Conservation (phyloP, 495 filamentous ascomycete genomes). For the Trichoderma virens region DNA sequence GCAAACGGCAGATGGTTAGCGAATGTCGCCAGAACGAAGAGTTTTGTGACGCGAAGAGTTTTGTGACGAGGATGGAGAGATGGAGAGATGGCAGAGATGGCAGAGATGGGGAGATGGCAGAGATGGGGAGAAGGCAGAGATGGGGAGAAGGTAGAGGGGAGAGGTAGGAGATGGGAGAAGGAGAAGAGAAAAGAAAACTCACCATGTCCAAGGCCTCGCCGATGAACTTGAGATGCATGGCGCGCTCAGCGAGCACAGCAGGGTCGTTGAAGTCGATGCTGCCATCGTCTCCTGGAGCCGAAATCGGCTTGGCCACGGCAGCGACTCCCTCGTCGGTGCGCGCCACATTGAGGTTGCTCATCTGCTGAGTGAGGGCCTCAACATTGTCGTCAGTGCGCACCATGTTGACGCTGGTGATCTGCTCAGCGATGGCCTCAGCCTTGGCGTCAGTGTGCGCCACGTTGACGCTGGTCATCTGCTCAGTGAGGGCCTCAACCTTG, state of each 20-base stretch:
- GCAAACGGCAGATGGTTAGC: too few species aligned
- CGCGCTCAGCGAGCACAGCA: background rate
- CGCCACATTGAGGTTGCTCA: background rate
- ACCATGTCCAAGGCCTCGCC: slow-evolving; percentile 63
- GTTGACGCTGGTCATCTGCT: background rate
- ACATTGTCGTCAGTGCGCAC: too few species aligned
- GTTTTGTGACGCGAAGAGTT: too few species aligned
- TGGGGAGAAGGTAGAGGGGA: background rate
- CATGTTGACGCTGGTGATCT: background rate
- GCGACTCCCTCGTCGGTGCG: background rate
- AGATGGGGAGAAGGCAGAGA: background rate
- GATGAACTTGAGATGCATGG: slow-evolving; percentile 47
- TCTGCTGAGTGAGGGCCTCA: background rate
- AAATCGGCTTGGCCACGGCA: background rate
- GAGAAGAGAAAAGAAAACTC: slow-evolving; percentile 15
- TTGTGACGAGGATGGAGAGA: too few species aligned
- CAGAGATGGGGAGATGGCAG: too few species aligned
- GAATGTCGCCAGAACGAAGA: too few species aligned
- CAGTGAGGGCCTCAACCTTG: background rate
- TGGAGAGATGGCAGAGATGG: too few species aligned
- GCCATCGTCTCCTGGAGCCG: background rate
- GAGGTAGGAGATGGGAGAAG: background rate
- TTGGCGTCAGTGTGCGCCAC: background rate
- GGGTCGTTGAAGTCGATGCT: background rate
- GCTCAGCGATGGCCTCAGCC: background rate